Conservation (phyloP, 1,139 yeast species). For the Blastobotrys malaysiensis region DNA sequence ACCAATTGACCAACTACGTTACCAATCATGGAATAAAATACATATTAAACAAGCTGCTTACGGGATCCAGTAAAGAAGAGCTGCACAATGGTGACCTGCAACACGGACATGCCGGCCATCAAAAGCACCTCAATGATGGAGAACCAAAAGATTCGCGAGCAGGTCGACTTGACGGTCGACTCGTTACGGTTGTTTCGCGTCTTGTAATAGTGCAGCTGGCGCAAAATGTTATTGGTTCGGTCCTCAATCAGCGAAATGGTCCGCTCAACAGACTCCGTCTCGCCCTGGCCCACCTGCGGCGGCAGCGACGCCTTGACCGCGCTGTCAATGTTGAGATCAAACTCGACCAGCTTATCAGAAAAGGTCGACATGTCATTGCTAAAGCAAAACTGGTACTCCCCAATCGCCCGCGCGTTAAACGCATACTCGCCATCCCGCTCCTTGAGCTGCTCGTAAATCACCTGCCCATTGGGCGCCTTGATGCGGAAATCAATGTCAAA, state of each 20-base stretch:
- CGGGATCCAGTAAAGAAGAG: conserved; percentile 80
- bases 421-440: conserved; percentile 84
- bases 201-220: conserved; percentile 73
- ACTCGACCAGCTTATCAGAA: conserved; percentile 84
- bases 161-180: conserved; percentile 84
- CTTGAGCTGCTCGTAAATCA: conserved; percentile 54
- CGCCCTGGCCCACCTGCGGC: conserved; percentile 47
- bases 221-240: conserved; percentile 59
- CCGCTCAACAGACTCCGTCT: conserved; percentile 42
- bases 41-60: conserved; percentile 62
- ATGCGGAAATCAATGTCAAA: conserved; percentile 80
- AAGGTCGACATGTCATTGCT: conserved; percentile 80
- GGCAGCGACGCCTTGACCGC: conserved; percentile 68
- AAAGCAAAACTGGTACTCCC: conserved; percentile 93
- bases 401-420: conserved; percentile 59
- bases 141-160: conserved; percentile 78
- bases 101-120: conserved; percentile 79
- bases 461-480: conserved; percentile 59
- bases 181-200: conserved; percentile 92
- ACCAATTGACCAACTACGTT: too few species aligned
- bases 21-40: neutral
- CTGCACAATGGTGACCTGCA: conserved; percentile 81
- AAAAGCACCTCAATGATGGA: conserved; percentile 73
- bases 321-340: conserved; percentile 54
- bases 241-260: conserved; percentile 58